A percentile compares a stretch with the other conserved stretches of the same genome.
Conservation (phyloP, 306 rosid species). For the cucumber (Cucumis sativus) region Cucumber_9930_V3 NC_026657.2:6649501-6650000, state of each 20-base stretch:
- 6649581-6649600: background rate
- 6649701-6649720: constrained; percentile 52
- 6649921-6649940: background rate
- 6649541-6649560: constrained; percentile 54
- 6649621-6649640: constrained; percentile 17
- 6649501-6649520: constrained; percentile 48
- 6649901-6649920: background rate
- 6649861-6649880: background rate
- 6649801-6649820: constrained; percentile 36
- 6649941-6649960: background rate
- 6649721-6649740: constrained; percentile 44
- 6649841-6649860: background rate
- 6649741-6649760: constrained; percentile 46
- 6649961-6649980: background rate
- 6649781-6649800: constrained; percentile 54
- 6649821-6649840: constrained; percentile 25
- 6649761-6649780: constrained; percentile 50
- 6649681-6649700: constrained; percentile 28
- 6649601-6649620: constrained; percentile 5
- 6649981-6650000: background rate
- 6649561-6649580: background rate
- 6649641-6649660: constrained; percentile 40
- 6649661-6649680: constrained; percentile 34
- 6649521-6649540: constrained; percentile 29
- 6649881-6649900: background rate